Base-by-base conservation (phyloP, 352 stramenopile genomes). In the Elongisporangium undulatum region DNA sequence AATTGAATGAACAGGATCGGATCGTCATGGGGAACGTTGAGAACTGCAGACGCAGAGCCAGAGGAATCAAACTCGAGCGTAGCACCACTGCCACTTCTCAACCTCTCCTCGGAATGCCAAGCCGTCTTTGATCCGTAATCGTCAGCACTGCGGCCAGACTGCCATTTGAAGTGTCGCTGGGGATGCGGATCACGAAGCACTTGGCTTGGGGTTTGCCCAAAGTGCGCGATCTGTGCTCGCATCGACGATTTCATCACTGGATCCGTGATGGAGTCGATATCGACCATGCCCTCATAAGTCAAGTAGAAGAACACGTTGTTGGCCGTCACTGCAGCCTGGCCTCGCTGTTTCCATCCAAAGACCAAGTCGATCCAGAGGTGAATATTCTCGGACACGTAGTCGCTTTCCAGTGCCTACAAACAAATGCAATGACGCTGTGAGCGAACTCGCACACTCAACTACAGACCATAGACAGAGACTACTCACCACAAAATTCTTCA, bases 301-400 rank as follows among this genome's bases (percentile, higher is more conserved):
- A 99, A 79, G 65, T 99, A 98, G 69, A 99, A 98, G 69, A 99
- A 99, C 10, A 99, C 73, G 67, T 99, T 99, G 64, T 98, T 92
- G 8, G 96, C 92, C 13, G 92, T 81, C 29, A 98, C 80, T 9
- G 97, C 95, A 26, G 91, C 90, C 23, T 70, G 55, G 0, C 84
- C 87, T 24, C 85, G 75, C 55, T 96, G 80, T 52, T 79, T 92
- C 13, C 69, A 75, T 7, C 85, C 87, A 65, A 94, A 92, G 0
- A 95, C 66, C 49, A 95, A 63, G 62, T 95, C 88, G 38, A 98
- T 97, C 72, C 94, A 92, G 55, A 98, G 81, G 58, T 96, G 82
- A 20, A 96, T 77, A 64, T 95, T 71, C 21, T 65, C 58, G 12
- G 85, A 94, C 6, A 94, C 87, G 50, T 92, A 94, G 41, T 93